Evolutionary conservation across 2,329 filamentous ascomycete species (phyloP).

Genomic region (Colletotrichum sp.): DNA sequence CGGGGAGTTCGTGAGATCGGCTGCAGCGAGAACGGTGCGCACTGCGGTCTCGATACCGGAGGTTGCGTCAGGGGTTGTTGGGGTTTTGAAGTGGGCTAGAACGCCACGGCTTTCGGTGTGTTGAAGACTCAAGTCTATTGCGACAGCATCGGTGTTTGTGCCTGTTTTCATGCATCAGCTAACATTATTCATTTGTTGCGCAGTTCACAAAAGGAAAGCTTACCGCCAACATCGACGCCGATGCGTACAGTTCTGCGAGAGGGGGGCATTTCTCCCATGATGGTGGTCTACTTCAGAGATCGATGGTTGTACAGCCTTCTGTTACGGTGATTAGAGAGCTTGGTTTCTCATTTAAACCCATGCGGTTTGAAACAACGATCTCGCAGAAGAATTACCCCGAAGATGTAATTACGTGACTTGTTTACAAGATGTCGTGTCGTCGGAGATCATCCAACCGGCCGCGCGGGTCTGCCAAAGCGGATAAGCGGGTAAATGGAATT

Average conservation of each 20-base stretch:
- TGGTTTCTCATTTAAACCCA: neutral
- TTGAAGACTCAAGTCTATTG: slow-evolving; percentile 45
- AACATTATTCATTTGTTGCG: rapidly evolving
- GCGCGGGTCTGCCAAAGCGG: neutral
- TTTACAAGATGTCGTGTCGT: neutral
- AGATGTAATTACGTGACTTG: neutral
- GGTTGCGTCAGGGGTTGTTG: slow-evolving; percentile 53
- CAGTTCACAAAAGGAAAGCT: neutral
- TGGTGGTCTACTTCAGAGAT: neutral
- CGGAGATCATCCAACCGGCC: neutral
- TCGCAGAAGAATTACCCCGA: neutral
- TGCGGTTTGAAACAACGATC: neutral
- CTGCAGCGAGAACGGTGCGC: slow-evolving; percentile 43
- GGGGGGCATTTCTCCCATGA: slow-evolving; percentile 9
- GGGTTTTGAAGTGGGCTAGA: slow-evolving; percentile 53
- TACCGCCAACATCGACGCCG: slow-evolving; percentile 50
- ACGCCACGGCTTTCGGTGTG: slow-evolving; percentile 43
- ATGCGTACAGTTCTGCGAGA: slow-evolving; percentile 33
- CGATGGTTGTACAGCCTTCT: neutral
- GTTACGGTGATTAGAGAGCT: neutral
- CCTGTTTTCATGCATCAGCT: slow-evolving; percentile 19
- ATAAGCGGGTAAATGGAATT: neutral
- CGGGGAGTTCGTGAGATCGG: slow-evolving; percentile 31
- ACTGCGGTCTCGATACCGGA: slow-evolving; percentile 52
- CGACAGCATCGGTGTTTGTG: slow-evolving; percentile 59